Percentiles rank a stretch among this genome's conserved stretches.
Evolutionary conservation across 1,284 basidiomycete genomes (phyloP).

Genomic region (Tranzscheliella williamsii): DNA sequence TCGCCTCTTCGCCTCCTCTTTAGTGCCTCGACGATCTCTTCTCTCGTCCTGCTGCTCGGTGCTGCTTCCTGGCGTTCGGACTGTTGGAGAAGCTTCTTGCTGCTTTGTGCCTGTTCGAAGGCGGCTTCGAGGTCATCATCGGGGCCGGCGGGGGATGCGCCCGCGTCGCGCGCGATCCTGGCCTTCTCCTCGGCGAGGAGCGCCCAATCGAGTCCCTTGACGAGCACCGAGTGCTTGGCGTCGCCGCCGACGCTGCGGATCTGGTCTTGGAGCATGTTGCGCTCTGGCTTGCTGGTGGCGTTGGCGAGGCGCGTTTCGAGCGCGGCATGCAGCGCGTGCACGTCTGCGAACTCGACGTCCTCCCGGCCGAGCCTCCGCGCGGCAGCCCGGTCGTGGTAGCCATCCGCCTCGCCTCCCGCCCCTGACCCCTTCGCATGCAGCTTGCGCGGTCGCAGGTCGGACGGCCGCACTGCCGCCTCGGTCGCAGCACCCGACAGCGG

Average conservation of each 20-base stretch:
- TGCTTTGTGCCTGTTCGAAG: conserved; percentile 61
- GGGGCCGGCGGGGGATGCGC: not conserved
- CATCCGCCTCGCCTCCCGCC: conserved; percentile 1
- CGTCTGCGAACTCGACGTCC: conserved; percentile 63
- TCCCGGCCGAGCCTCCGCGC: conserved; percentile 15
- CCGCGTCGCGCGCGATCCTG: conserved; percentile 58
- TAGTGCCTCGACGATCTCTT: conserved; percentile 73
- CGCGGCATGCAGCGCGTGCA: conserved; percentile 77
- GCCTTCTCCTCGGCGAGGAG: conserved; percentile 82
- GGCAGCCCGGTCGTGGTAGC: conserved; percentile 36
- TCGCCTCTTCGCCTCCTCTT: conserved; percentile 65
- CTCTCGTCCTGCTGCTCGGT: conserved; percentile 61
- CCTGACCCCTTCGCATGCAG: conserved; percentile 1
- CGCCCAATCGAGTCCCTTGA: conserved; percentile 86
- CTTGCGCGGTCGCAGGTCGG: conserved; percentile 22
- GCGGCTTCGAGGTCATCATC: conserved; percentile 78
- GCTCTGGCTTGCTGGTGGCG: conserved; percentile 68
- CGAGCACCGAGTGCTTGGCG: conserved; percentile 78
- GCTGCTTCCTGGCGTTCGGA: no score
- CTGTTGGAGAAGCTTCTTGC: no score
- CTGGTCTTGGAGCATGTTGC: conserved; percentile 69
- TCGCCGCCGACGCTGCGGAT: conserved; percentile 85
- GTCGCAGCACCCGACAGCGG: not conserved
- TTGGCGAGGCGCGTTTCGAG: conserved; percentile 68
- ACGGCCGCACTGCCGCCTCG: conserved; percentile 5